phyloP scores from a whole-genome alignment of 2,329 filamentous ascomycete genomes.

The Fusarium abutilonis region DNA sequence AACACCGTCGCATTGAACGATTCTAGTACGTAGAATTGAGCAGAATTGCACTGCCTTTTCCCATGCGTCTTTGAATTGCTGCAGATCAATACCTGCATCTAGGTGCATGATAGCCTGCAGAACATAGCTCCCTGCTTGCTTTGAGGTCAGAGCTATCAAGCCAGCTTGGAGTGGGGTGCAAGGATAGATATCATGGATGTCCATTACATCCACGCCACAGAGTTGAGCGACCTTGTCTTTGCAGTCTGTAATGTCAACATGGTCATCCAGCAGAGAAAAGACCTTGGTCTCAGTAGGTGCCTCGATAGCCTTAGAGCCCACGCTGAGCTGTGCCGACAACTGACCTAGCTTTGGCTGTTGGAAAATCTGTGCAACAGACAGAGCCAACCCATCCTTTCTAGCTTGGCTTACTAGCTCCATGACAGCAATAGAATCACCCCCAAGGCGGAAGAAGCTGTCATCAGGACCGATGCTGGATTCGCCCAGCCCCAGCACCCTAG shows the following conservation, averaged over 20 bases:
- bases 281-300: neutral
- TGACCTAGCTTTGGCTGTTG: no score
- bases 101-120: conserved; percentile 26
- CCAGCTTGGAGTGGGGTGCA: conserved; percentile 51
- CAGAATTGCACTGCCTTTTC: neutral
- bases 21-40: conserved; percentile 56
- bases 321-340: no score
- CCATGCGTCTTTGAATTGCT: conserved; percentile 28
- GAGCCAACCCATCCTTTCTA: no score
- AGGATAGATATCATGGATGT: conserved; percentile 50
- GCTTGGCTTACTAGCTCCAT: no score
- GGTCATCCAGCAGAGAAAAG: neutral
- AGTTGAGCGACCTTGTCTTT: neutral
- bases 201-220: neutral
- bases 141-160: conserved; percentile 47
- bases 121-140: conserved; percentile 29
- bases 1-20: conserved; percentile 53
- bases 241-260: neutral
- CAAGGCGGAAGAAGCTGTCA: conserved; percentile 60
- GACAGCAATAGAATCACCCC: conserved; percentile 60
- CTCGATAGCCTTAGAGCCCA: neutral
- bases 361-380: no score
- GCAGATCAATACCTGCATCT: neutral
- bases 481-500: no score
- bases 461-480: no score